These are phyloP conservation scores for Monosporascus sp. DNA, from an alignment of 2,329 filamentous ascomycete species.

Conservation along the genomic window DNA sequence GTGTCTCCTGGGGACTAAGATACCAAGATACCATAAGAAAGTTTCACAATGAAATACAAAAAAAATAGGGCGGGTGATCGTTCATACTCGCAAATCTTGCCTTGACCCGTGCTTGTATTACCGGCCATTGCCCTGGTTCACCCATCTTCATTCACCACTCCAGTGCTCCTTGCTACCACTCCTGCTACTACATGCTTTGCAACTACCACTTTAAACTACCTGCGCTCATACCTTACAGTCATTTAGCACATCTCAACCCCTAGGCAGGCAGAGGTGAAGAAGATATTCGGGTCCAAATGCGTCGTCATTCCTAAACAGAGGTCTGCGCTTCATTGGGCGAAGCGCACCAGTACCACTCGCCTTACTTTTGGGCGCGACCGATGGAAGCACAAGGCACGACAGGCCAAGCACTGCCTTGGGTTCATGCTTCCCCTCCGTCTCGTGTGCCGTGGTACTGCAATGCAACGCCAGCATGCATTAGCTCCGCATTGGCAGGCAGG, in stretches of 20 bases:
- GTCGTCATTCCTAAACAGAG: neutral
- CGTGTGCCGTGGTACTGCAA: constrained; percentile 22
- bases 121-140: no score
- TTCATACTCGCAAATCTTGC: constrained; percentile 5
- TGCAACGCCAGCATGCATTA: neutral
- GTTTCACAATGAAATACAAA: neutral
- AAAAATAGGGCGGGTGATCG: constrained; percentile 22
- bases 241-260: no score
- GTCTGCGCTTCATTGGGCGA: constrained; percentile 20
- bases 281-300: neutral
- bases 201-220: no score
- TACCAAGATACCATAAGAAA: constrained; percentile 7
- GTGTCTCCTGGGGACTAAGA: constrained; percentile 14
- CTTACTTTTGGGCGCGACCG: constrained; percentile 22
- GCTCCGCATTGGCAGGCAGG: constrained; percentile 20
- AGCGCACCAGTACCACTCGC: constrained; percentile 22
- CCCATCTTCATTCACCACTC: no score
- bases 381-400: constrained; percentile 17
- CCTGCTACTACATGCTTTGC: no score
- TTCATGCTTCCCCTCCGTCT: neutral
- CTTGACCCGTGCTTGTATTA: neutral
- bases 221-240: no score
- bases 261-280: neutral
- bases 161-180: no score
- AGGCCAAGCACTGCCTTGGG: constrained; percentile 1